Conservation (phyloP, 345 rosid genomes). For the Viola odorata region DNA sequence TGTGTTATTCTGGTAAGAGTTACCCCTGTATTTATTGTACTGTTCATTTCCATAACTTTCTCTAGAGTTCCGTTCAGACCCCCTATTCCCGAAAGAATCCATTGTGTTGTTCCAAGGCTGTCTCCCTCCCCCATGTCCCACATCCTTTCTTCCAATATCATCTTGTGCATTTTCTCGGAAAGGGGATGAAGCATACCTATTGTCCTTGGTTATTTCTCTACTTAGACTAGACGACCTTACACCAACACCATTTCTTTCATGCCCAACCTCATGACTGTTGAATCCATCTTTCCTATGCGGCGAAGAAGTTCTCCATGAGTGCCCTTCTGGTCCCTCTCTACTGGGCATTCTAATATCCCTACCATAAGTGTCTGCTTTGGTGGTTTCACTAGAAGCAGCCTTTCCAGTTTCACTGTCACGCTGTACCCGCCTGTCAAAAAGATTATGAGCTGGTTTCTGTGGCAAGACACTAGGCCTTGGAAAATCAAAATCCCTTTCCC, state of each 20-base stretch:
- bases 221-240: constrained; percentile 41
- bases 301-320: constrained; percentile 63
- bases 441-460: constrained; percentile 49
- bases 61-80: constrained; percentile 34
- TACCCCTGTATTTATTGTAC: constrained; percentile 40
- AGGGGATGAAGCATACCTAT: constrained; percentile 38
- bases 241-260: constrained; percentile 37
- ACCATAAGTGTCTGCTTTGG: constrained; percentile 34
- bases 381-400: constrained; percentile 55
- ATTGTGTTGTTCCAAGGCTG: constrained; percentile 48
- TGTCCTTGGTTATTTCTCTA: constrained; percentile 52
- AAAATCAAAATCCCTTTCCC: constrained; percentile 76
- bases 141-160: constrained; percentile 55
- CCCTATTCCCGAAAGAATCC: constrained; percentile 45
- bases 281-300: constrained; percentile 41
- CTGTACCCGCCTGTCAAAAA: constrained; percentile 50
- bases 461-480: constrained; percentile 56
- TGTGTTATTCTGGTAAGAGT: constrained; percentile 33
- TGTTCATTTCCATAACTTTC: constrained; percentile 50
- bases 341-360: constrained; percentile 42
- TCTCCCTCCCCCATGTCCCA: constrained; percentile 50
- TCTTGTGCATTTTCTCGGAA: constrained; percentile 42
- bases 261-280: constrained; percentile 38
- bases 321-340: constrained; percentile 61
- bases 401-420: constrained; percentile 60